phyloP scores from a whole-genome alignment of 2,329 filamentous ascomycete genomes.

The Xylariaceae sp. region DNA sequence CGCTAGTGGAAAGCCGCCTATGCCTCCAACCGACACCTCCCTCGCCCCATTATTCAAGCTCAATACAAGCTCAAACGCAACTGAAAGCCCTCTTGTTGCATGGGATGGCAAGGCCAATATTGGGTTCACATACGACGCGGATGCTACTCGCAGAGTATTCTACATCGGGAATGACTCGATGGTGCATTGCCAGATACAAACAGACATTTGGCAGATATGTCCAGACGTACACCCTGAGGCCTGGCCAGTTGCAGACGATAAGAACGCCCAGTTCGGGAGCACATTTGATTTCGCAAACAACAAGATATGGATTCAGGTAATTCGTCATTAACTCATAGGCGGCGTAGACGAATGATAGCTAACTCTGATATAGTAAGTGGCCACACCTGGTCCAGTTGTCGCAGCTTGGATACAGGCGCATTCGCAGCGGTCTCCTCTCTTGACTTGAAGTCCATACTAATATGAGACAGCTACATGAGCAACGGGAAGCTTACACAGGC shows the following conservation, averaged over 20 bases:
- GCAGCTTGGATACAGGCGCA: too few species aligned
- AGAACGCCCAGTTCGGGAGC: conserved; percentile 27
- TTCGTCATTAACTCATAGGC: too few species aligned
- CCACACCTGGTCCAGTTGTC: too few species aligned
- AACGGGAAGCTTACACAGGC: conserved; percentile 26
- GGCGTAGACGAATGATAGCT: too few species aligned
- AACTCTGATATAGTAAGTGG: too few species aligned
- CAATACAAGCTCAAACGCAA: not conserved
- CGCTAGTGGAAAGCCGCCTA: not conserved
- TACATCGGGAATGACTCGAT: conserved; percentile 26
- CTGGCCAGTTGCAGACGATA: conserved; percentile 33
- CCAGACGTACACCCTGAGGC: conserved; percentile 6
- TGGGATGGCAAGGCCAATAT: conserved; percentile 13
- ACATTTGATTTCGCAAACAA: conserved; percentile 22
- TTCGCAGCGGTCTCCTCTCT: too few species aligned
- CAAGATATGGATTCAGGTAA: conserved; percentile 30
- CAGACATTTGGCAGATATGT: not conserved
- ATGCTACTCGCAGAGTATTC: conserved; percentile 10
- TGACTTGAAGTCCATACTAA: too few species aligned
- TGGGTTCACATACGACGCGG: conserved; percentile 11
- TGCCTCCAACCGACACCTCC: not conserved
- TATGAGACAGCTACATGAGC: conserved; percentile 33
- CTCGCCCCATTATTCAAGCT: not conserved
- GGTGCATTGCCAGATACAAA: conserved; percentile 26
- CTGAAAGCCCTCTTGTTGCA: conserved; percentile 1